Percentiles rank a stretch among this genome's conserved stretches.
phyloP scores from a whole-genome alignment of 2,329 filamentous ascomycete species.

The Fusarium neocosmosporiellum region DNA sequence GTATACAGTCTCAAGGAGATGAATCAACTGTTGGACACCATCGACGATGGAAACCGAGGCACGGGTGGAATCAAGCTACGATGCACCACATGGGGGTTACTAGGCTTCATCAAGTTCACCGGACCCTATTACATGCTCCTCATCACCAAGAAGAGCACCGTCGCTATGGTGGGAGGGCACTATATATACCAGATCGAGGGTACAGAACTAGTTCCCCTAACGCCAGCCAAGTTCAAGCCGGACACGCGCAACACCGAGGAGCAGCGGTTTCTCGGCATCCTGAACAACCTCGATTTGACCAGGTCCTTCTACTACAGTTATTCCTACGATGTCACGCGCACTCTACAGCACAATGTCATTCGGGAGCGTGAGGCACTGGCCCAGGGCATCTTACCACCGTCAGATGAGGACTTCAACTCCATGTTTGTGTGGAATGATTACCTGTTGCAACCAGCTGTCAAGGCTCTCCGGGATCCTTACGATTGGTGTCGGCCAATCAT shows the following conservation, averaged over 20 bases:
- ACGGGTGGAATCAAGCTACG: conserved; percentile 91
- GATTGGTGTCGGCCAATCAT: conserved; percentile 98
- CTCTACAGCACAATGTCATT: conserved; percentile 91
- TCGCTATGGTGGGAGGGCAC: conserved; percentile 95
- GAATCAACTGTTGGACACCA: conserved; percentile 90
- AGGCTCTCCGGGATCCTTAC: conserved; percentile 80
- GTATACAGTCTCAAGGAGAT: conserved; percentile 94
- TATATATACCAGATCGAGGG: conserved; percentile 96
- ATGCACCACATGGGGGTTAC: conserved; percentile 90
- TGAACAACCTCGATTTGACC: conserved; percentile 91
- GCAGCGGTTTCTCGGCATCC: conserved; percentile 85
- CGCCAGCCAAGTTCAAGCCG: conserved; percentile 79
- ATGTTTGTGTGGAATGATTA: conserved; percentile 99
- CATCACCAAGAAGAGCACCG: conserved; percentile 94
- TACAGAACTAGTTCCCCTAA: conserved; percentile 90
- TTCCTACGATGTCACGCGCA: conserved; percentile 94
- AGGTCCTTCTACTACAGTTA: conserved; percentile 98
- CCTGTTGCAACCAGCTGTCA: conserved; percentile 79
- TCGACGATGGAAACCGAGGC: conserved; percentile 93
- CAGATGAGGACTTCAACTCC: conserved; percentile 78
- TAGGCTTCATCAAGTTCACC: conserved; percentile 97
- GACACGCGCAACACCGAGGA: conserved; percentile 88
- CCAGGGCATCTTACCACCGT: conserved; percentile 69
- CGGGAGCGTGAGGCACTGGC: conserved; percentile 79
- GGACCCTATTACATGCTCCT: conserved; percentile 97